Evolutionary conservation across 805 yeast genomes (phyloP), one percentile per base, ranked within the genome.

Genomic region (Yarrowia porcina): DNA sequence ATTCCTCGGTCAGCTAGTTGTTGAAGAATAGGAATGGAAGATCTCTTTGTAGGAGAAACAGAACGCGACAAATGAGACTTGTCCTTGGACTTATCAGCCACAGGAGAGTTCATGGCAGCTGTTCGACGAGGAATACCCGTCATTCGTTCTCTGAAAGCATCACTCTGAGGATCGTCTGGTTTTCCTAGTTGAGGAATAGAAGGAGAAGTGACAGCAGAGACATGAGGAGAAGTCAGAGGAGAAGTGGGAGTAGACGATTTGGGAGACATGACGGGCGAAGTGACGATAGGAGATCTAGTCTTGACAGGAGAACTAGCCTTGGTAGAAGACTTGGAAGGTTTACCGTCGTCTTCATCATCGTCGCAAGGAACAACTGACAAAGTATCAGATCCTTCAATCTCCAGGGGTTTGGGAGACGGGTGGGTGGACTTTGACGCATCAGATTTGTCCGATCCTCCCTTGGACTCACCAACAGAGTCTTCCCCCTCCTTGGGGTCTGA

Each of bases 61-160:
- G 59, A 52, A 15, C 59, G 59, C 15, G 59, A 49, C 38, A 49
- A 18, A 13, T 52, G 42, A 13, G 44, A 13, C 44, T 52, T 52
- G 3, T 52, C 59, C 20, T 33, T 32, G 23, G 28, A 5, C 30
- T 49, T 49, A 4, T 49, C 39, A 1, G 12, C 52, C 9, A 21
- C 27, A n/a, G 56, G 56, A 10, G 56, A 49, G 11, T 23, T 20
- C 56, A 49, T 28, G 17, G 52, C 28, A 2, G 36, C 18, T 12
- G 57, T 20, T 12, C 59, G 59, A n/a, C 59, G 59, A 11, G 59
- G 59, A 17, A 52, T 52, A 10, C 59, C 59, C 2, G 59, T 35
- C 59, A 52, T 52, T 25, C 59, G 44, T n/a, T 52, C 59, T 17
- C 59, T 15, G 25, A 52, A 52, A 1, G 59, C 59, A n/a, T 52